phyloP scores from a whole-genome alignment of 2,329 filamentous ascomycete species.

The Neofusicoccum umdonicola region DNA sequence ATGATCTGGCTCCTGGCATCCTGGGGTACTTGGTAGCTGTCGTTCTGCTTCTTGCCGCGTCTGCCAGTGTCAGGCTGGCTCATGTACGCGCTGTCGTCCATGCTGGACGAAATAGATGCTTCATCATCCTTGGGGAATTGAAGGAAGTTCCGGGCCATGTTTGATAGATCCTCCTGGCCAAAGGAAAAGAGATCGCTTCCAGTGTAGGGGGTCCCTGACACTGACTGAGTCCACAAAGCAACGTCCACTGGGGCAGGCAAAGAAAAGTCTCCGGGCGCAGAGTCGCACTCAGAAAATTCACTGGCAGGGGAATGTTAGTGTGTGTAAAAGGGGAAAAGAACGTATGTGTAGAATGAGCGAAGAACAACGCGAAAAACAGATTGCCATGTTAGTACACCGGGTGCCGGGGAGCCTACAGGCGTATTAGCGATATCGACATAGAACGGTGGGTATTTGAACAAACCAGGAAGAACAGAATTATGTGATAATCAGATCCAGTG shows the following conservation, averaged over 20 bases:
- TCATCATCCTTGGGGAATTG: slow-evolving; percentile 38
- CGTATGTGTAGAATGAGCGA: slow-evolving; percentile 19
- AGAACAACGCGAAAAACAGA: slow-evolving; percentile 23
- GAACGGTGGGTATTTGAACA: neutral
- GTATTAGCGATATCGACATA: neutral
- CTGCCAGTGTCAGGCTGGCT: slow-evolving; percentile 39
- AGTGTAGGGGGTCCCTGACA: slow-evolving; percentile 33
- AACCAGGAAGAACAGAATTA: neutral
- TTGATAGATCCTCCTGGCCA: slow-evolving; percentile 31
- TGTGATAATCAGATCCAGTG: neutral
- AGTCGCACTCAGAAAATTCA: slow-evolving; percentile 39
- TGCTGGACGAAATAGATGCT: slow-evolving; percentile 38
- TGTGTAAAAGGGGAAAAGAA: slow-evolving; percentile 4
- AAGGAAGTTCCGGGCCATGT: slow-evolving; percentile 30
- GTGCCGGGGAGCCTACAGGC: neutral
- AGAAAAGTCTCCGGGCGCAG: slow-evolving; percentile 28
- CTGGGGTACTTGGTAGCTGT: slow-evolving; percentile 24
- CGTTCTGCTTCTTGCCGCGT: slow-evolving; percentile 23
- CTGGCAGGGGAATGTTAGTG: slow-evolving; percentile 38
- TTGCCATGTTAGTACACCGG: slow-evolving; percentile 34
- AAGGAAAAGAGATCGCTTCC: slow-evolving; percentile 35
- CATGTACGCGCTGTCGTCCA: slow-evolving; percentile 42
- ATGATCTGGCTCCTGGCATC: slow-evolving; percentile 30
- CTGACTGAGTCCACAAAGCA: slow-evolving; percentile 42
- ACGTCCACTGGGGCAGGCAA: slow-evolving; percentile 36